Conservation (phyloP, 306 rosid genomes). For the Trifolium subterraneum region DNA sequence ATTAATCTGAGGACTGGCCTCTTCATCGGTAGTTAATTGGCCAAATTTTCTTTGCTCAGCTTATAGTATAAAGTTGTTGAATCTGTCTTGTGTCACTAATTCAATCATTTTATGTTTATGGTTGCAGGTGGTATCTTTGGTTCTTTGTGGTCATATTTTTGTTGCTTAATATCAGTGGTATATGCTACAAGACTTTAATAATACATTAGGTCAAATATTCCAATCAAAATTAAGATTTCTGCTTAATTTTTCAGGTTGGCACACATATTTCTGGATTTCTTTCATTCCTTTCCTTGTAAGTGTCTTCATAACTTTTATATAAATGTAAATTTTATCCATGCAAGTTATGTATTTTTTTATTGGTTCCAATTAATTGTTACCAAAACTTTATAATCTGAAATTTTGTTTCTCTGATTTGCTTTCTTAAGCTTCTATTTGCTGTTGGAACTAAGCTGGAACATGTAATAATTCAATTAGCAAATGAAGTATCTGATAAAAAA, state of each 20-base stretch:
- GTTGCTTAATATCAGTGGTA: slow-evolving; percentile 82
- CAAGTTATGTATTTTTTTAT: too few species aligned
- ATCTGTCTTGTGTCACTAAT: slow-evolving; percentile 32
- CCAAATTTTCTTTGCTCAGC: neutral
- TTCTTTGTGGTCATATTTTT: slow-evolving; percentile 79
- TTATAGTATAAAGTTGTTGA: neutral
- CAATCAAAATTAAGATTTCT: slow-evolving; percentile 8
- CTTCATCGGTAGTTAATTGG: slow-evolving; percentile 11
- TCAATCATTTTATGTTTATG: slow-evolving; percentile 35
- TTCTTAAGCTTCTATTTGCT: slow-evolving; percentile 76
- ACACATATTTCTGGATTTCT: slow-evolving; percentile 90
- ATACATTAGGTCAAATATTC: too few species aligned
- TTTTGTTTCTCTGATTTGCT: neutral
- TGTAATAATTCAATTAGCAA: slow-evolving; percentile 78
- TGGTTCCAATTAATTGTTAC: neutral
- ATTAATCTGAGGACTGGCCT: too few species aligned
- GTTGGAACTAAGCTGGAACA: slow-evolving; percentile 90
- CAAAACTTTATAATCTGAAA: neutral
- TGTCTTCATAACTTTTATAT: slow-evolving; percentile 10
- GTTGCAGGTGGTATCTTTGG: slow-evolving; percentile 94
- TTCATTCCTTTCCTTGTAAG: slow-evolving; percentile 88
- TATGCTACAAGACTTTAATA: slow-evolving; percentile 37
- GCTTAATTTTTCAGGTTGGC: slow-evolving; percentile 70
- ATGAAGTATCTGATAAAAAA: slow-evolving; percentile 89
- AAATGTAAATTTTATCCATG: too few species aligned